Evolutionary conservation across 768 basidiomycete genomes (phyloP).

Genomic region (Pleurotus giganteus): DNA sequence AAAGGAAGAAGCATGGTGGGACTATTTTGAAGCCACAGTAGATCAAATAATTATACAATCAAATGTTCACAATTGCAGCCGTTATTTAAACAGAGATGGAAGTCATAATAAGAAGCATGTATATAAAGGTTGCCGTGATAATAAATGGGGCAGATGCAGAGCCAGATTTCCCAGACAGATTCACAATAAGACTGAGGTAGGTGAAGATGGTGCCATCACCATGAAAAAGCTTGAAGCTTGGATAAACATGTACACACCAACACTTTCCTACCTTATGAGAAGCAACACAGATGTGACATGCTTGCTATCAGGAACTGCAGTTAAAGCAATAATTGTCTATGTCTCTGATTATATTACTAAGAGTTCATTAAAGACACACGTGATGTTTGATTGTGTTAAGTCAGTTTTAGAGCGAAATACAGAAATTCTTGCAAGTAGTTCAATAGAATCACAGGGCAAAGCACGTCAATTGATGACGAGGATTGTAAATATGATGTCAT

Average conservation of each 20-base stretch:
- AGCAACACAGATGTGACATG: slow-evolving; percentile 34
- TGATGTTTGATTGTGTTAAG: slow-evolving; percentile 30
- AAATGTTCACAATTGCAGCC: slow-evolving; percentile 4
- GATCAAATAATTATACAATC: slow-evolving; percentile 1
- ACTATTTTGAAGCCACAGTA: not conserved
- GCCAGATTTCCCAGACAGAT: slow-evolving; percentile 29
- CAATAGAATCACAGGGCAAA: slow-evolving; percentile 13
- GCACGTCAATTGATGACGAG: slow-evolving; percentile 30
- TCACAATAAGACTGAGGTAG: not conserved
- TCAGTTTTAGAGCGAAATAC: slow-evolving; percentile 23
- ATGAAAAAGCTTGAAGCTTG: slow-evolving; percentile 5
- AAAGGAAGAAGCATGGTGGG: not conserved
- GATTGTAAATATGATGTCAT: slow-evolving; percentile 34
- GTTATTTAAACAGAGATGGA: not conserved
- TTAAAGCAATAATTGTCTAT: slow-evolving; percentile 17
- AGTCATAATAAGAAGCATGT: not conserved
- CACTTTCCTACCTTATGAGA: slow-evolving; percentile 16
- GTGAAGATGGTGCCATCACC: not conserved
- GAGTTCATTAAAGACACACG: slow-evolving; percentile 32
- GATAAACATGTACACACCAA: slow-evolving; percentile 2
- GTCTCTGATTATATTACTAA: slow-evolving; percentile 30
- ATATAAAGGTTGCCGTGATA: slow-evolving; percentile 22
- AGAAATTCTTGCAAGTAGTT: slow-evolving; percentile 19
- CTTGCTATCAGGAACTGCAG: slow-evolving; percentile 33
- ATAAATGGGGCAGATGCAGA: slow-evolving; percentile 27